Conservation (phyloP, 768 basidiomycete genomes). For the Gymnopilus junonius region DNA sequence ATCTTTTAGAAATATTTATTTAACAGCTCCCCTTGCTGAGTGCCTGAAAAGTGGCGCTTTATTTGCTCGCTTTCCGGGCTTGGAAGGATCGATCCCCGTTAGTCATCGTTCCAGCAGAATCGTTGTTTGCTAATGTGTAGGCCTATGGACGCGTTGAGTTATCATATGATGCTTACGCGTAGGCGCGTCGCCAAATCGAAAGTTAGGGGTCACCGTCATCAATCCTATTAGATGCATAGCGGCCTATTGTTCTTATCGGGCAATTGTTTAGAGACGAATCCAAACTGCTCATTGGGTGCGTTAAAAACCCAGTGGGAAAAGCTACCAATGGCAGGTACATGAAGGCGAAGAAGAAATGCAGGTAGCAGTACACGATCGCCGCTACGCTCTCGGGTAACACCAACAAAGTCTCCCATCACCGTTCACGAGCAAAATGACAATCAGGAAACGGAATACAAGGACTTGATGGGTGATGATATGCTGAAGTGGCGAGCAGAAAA, state of each 20-base stretch:
- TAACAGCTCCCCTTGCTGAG: too few species aligned
- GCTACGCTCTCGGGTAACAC: neutral
- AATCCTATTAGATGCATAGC: too few species aligned
- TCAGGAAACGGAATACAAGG: too few species aligned
- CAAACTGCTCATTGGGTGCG: neutral
- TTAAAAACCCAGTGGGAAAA: neutral
- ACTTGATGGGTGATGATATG: too few species aligned
- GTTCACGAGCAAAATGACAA: too few species aligned
- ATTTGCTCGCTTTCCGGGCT: neutral
- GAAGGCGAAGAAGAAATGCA: neutral
- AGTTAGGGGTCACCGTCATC: neutral
- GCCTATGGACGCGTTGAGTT: neutral
- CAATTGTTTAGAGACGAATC: neutral
- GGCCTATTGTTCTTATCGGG: neutral
- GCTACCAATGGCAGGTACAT: slow-evolving; percentile 1
- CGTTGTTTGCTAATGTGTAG: neutral
- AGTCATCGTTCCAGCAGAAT: neutral
- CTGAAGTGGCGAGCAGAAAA: too few species aligned
- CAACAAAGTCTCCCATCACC: neutral
- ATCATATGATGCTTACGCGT: neutral
- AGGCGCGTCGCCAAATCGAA: neutral
- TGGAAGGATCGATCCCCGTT: neutral
- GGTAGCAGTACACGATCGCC: neutral
- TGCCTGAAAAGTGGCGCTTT: too few species aligned
- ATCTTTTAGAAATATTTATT: neutral